Percentiles rank a stretch among this genome's conserved stretches.
phyloP scores from a whole-genome alignment of 192 early-diverging fungal species.

The Coemansia erecta region DNA sequence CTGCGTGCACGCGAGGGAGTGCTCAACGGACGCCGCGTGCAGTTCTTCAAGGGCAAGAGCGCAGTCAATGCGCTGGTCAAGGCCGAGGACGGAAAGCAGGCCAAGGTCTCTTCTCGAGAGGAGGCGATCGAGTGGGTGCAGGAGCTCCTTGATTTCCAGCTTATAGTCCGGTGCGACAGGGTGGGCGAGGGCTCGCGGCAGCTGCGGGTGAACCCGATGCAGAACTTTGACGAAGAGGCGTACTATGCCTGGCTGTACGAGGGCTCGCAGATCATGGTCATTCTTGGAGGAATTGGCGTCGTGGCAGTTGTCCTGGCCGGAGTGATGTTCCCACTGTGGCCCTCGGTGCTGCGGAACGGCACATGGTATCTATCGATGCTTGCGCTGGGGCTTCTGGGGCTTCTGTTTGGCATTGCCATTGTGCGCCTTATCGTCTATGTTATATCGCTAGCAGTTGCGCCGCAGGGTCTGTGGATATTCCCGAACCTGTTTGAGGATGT shows the following conservation, averaged over 20 bases:
- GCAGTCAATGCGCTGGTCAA: constrained; percentile 47
- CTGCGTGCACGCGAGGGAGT: constrained; percentile 82
- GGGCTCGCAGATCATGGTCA: constrained; percentile 75
- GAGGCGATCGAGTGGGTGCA: constrained; percentile 63
- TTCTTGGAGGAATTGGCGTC: constrained; percentile 76
- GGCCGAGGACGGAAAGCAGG: constrained; percentile 31
- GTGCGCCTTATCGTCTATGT: constrained; percentile 85
- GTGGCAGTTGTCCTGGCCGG: constrained; percentile 81
- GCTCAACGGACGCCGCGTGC: constrained; percentile 85
- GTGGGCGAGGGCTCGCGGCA: constrained; percentile 50
- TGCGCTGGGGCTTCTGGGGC: constrained; percentile 78
- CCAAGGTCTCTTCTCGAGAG: constrained; percentile 58
- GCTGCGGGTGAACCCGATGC: constrained; percentile 57
- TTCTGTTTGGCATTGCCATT: constrained; percentile 86
- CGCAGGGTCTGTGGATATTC: constrained; percentile 93
- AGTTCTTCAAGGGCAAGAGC: constrained; percentile 78
- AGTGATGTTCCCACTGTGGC: constrained; percentile 99
- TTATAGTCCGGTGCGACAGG: constrained; percentile 76
- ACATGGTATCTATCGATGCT: constrained; percentile 89
- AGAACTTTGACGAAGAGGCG: constrained; percentile 72
- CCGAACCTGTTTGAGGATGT: constrained; percentile 97
- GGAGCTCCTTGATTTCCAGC: constrained; percentile 66
- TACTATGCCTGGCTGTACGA: constrained; percentile 96
- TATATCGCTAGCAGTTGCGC: constrained; percentile 64
- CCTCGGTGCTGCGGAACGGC: constrained; percentile 70